A percentile compares a stretch with the other conserved stretches of the same genome.
phyloP scores from a whole-genome alignment of 495 filamentous ascomycete species.

The Podospora appendiculata region DNA sequence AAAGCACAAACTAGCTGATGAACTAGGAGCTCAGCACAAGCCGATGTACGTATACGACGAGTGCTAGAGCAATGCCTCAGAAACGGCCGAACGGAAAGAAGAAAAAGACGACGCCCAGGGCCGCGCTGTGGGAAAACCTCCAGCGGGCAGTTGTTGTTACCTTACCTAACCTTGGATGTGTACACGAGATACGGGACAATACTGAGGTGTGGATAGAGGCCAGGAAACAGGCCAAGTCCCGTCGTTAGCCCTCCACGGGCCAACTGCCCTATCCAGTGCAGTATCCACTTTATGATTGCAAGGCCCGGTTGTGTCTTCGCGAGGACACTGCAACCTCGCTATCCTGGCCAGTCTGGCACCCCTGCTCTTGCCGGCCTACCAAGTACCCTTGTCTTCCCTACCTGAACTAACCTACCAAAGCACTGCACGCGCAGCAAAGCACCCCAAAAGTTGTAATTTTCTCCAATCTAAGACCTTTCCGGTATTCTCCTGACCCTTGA shows the following conservation, averaged over 20 bases:
- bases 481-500: slow-evolving; percentile 21
- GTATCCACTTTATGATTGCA: neutral
- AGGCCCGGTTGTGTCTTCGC: neutral
- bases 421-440: slow-evolving; percentile 2
- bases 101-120: too few species aligned
- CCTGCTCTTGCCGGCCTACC: neutral
- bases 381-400: neutral
- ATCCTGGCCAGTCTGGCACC: neutral
- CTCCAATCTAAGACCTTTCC: slow-evolving; percentile 22
- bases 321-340: slow-evolving; percentile 11
- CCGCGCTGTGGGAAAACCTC: too few species aligned
- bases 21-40: too few species aligned
- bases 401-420: slow-evolving; percentile 1
- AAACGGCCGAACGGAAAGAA: too few species aligned
- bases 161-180: too few species aligned
- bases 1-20: too few species aligned
- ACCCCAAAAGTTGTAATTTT: slow-evolving; percentile 8
- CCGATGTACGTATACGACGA: too few species aligned
- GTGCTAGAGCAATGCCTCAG: too few species aligned
- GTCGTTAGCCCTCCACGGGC: neutral
- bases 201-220: too few species aligned
- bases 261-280: neutral
- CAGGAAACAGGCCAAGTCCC: too few species aligned
- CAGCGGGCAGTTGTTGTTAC: too few species aligned
- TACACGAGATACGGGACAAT: too few species aligned